Evolutionary conservation across 108 stramenopile genomes (phyloP).

Genomic region (Nannochloropsis gaditana): DNA sequence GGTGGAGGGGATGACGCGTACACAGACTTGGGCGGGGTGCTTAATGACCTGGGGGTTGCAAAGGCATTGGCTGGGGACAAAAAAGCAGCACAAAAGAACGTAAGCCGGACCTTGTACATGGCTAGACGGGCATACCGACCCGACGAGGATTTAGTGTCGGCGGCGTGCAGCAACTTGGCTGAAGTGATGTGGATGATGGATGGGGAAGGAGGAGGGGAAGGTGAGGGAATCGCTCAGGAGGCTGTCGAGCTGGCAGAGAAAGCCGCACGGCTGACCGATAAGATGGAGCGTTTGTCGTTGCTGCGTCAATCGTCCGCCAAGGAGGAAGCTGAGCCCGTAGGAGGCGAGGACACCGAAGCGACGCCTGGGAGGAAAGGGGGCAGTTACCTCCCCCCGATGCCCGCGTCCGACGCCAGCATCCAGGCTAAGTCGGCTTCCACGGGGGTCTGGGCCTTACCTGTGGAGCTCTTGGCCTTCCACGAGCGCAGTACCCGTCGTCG

Average conservation of each 20-base stretch:
- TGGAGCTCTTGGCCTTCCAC: not conserved
- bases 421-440: not conserved
- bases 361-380: not conserved
- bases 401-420: not conserved
- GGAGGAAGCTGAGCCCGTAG: not conserved
- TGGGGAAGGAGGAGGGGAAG: not conserved
- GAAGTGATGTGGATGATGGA: not conserved
- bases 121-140: not conserved
- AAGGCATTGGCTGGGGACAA: not conserved
- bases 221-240: not conserved
- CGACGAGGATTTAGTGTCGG: conserved; percentile 20
- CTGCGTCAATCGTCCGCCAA: not conserved
- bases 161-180: not conserved
- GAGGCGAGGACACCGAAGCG: not conserved
- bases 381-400: not conserved
- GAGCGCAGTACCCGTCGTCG: not conserved
- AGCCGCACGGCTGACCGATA: not conserved
- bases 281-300: not conserved
- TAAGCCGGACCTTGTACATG: not conserved
- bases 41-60: not conserved
- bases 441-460: not conserved
- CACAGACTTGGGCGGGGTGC: not conserved
- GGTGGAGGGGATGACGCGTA: conserved; percentile 2
- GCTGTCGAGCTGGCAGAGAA: not conserved
- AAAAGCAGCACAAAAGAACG: conserved; percentile 2